Evolutionary conservation across 2,329 filamentous ascomycete species (phyloP).

Genomic region (Leptographium procerum): DNA sequence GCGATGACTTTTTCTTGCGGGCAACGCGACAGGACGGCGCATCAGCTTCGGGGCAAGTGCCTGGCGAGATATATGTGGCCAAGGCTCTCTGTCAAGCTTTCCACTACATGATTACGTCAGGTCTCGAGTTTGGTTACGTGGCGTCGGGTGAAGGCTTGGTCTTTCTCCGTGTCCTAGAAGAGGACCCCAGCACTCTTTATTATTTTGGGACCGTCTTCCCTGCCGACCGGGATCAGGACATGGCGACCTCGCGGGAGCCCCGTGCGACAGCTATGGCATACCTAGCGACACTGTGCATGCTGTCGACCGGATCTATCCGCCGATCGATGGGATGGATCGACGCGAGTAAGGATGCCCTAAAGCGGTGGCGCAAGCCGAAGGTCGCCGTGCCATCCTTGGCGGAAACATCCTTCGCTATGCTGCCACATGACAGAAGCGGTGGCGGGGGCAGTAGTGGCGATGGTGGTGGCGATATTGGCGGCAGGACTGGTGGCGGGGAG

Average conservation of each 20-base stretch:
- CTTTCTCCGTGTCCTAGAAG: constrained; percentile 4
- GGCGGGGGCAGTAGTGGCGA: neutral
- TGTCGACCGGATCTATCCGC: neutral
- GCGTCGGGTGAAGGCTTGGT: constrained; percentile 6
- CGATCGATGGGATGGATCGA: constrained; percentile 1
- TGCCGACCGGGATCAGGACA: neutral
- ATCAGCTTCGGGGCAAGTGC: neutral
- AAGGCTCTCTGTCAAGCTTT: constrained; percentile 5
- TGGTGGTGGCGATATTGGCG: neutral
- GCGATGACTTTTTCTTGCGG: constrained; percentile 6
- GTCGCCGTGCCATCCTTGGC: neutral
- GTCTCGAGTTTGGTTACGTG: constrained; percentile 7
- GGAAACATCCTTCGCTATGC: neutral
- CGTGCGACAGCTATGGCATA: constrained; percentile 3
- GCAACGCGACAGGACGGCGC: neutral
- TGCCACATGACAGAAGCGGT: neutral
- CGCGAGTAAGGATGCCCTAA: neutral
- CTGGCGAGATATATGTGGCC: neutral
- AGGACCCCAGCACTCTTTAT: constrained; percentile 6
- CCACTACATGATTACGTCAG: constrained; percentile 8
- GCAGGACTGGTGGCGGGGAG: neutral
- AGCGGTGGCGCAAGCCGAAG: constrained; percentile 2
- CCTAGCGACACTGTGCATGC: constrained; percentile 3
- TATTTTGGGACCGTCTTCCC: constrained; percentile 3
- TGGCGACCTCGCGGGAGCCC: neutral